Evolutionary conservation across 345 rosid genomes (phyloP).

Genomic region (Heritiera littoralis): DNA sequence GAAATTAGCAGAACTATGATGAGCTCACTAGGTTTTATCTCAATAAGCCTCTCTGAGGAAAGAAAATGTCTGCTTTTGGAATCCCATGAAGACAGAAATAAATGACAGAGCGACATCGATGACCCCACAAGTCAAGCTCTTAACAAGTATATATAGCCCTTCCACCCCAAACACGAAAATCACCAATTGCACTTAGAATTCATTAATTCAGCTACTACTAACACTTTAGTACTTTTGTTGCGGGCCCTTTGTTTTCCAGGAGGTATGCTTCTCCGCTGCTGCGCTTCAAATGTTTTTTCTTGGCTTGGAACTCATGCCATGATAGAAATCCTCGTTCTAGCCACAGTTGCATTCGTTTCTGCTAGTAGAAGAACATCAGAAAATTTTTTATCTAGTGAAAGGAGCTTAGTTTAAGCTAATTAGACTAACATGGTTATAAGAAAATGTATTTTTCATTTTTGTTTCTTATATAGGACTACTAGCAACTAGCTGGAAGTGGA

Average conservation of each 20-base stretch:
- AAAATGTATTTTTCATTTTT: background rate
- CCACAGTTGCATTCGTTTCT: background rate
- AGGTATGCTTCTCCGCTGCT: constrained; percentile 20
- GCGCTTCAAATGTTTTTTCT: background rate
- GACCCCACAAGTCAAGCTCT: constrained; percentile 26
- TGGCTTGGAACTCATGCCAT: background rate
- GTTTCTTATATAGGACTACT: background rate
- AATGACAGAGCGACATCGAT: constrained; percentile 21
- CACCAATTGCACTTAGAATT: constrained; percentile 30
- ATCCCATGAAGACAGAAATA: constrained; percentile 28
- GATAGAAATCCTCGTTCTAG: background rate
- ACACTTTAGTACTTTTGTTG: background rate
- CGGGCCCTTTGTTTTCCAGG: background rate
- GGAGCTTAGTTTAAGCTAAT: background rate
- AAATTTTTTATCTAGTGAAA: background rate
- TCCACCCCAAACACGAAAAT: constrained; percentile 30
- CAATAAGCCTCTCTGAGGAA: constrained; percentile 6
- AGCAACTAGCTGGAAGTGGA: background rate
- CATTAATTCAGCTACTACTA: background rate
- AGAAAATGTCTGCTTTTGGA: constrained; percentile 33
- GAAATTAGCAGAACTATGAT: constrained; percentile 11
- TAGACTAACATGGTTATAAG: background rate
- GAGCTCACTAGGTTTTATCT: constrained; percentile 32
- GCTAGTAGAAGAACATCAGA: background rate
- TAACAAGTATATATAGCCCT: constrained; percentile 44